These are phyloP conservation scores for Xylariaceae sp. DNA, from an alignment of 2,329 filamentous ascomycete genomes.

Conservation along the genomic window DNA sequence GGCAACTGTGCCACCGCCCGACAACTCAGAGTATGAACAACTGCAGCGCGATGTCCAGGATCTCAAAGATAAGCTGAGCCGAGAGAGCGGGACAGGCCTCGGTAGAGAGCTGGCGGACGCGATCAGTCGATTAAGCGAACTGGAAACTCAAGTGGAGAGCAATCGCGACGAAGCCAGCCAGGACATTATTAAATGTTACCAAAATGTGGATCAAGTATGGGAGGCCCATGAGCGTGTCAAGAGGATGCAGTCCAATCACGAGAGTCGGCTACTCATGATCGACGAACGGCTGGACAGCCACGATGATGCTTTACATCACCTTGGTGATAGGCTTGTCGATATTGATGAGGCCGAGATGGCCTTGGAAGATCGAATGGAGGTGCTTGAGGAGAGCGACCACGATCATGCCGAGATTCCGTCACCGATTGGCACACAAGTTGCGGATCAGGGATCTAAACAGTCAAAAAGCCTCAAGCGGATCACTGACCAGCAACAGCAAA, in stretches of 20 bases:
- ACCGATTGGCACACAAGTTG: slow-evolving; percentile 11
- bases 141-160: slow-evolving; percentile 52
- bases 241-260: slow-evolving; percentile 30
- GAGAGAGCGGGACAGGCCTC: slow-evolving; percentile 32
- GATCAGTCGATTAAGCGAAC: slow-evolving; percentile 41
- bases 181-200: slow-evolving; percentile 51
- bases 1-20: slow-evolving; percentile 39
- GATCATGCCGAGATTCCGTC: slow-evolving; percentile 14
- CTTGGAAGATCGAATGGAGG: slow-evolving; percentile 52
- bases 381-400: slow-evolving; percentile 37
- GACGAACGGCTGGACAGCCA: slow-evolving; percentile 37
- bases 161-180: slow-evolving; percentile 46
- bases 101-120: slow-evolving; percentile 28
- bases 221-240: slow-evolving; percentile 44
- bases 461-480: slow-evolving; percentile 14
- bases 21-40: slow-evolving; percentile 43
- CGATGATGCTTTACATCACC: slow-evolving; percentile 37
- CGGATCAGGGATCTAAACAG: slow-evolving; percentile 7
- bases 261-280: slow-evolving; percentile 35
- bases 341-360: slow-evolving; percentile 46
- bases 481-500: slow-evolving; percentile 5
- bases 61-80: slow-evolving; percentile 40
- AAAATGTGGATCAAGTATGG: slow-evolving; percentile 52
- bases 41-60: slow-evolving; percentile 42
- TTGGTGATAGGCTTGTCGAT: slow-evolving; percentile 46